A percentile compares a stretch with the other conserved stretches of the same genome.
phyloP scores from a whole-genome alignment of 2,329 filamentous ascomycete species.

The Fusarium papillatum region DNA sequence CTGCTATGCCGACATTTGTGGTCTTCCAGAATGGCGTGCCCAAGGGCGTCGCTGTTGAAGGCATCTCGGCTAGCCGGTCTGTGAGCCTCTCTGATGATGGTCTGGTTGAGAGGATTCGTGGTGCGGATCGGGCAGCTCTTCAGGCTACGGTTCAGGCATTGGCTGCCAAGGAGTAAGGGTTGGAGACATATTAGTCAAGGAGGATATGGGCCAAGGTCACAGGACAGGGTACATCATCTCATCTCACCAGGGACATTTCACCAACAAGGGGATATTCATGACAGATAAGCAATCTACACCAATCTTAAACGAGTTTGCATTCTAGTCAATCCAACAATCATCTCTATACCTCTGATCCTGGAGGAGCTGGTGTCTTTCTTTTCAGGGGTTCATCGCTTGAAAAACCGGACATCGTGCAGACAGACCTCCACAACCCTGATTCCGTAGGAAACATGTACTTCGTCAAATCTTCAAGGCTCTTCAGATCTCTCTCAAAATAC shows the following conservation, averaged over 20 bases:
- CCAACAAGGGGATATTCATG: background rate
- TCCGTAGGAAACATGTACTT: background rate
- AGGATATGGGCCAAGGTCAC: background rate
- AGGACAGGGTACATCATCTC: background rate
- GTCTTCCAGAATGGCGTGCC: conserved; percentile 81
- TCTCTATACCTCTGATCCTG: background rate
- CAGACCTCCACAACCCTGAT: background rate
- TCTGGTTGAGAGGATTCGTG: conserved; percentile 46
- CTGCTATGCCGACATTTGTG: conserved; percentile 92
- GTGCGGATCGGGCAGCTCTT: conserved; percentile 46
- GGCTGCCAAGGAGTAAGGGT: conserved; percentile 22
- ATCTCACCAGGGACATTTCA: background rate
- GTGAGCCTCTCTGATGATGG: conserved; percentile 43
- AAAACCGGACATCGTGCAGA: background rate
- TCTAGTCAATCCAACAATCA: background rate
- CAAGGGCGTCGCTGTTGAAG: conserved; percentile 40
- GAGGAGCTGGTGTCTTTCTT: background rate
- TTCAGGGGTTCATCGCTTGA: background rate
- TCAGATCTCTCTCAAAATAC: background rate
- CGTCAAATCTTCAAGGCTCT: background rate
- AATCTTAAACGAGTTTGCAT: background rate
- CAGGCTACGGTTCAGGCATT: conserved; percentile 44
- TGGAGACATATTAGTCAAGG: background rate
- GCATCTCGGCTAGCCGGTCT: conserved; percentile 33
- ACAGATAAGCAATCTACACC: background rate